Evolutionary conservation across 345 rosid species (phyloP), one percentile per base, ranked within the genome.

Genomic region (Salix arbutifolia): DNA sequence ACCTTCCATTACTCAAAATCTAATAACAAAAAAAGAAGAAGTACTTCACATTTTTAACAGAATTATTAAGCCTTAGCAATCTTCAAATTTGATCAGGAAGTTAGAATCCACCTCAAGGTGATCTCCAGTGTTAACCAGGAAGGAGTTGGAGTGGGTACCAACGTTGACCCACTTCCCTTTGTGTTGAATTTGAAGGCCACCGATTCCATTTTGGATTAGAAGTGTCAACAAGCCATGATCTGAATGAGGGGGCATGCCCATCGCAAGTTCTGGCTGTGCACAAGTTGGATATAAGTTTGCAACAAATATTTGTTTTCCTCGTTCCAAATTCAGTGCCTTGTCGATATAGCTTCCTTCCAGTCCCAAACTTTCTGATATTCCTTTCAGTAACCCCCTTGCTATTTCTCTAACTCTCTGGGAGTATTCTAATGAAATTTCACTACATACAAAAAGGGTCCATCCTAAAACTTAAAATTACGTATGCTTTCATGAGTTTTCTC

Each of bases 211-310:
- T 3, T 87, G 86, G 6, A 75, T 74, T 0, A 90, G 82, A 42
- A 88, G 44, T 4, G 91, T 87, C 26, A 88, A 52, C n/a, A 88
- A 84, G 62, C 94, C 87, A 11, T 90, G 90, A 52, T 88, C 90
- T 0, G 94, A 84, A 68, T 90, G 94, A 33, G 91, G 84, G 0
- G 90, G 86, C 74, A 90, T 0, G 3, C 94, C 94, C 85, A 90
- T 86, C 26, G 88, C 90, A 2, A 78, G 85, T 16, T 86, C 87
- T 23, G 93, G 93, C 72, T 85, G 84, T 18, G 89, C 88, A 75
- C 93, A 90, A 6, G 91, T 80, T 3, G 93, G 90, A 62, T 90
- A 90, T 5, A 81, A 68, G 71, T 88, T 90, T 0, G 85, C 87
- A 0, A n/a, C 18, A 14, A 84, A 53, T 3, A 82, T 16, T 40